Evolutionary conservation across 2,329 filamentous ascomycete species (phyloP), one percentile per base, ranked within the genome.

Genomic region (Lachnellula arida): DNA sequence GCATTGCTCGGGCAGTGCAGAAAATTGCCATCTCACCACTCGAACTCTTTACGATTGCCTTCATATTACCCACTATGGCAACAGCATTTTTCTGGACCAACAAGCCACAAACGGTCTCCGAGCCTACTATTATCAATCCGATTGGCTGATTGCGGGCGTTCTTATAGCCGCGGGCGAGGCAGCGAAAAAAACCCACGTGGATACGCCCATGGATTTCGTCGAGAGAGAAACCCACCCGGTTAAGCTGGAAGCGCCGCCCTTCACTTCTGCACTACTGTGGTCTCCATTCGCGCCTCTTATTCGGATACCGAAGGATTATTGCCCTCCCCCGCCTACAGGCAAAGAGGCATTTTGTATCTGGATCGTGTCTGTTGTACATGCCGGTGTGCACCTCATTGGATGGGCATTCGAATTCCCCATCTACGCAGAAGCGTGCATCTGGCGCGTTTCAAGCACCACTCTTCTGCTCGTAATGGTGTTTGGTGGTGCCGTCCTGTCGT

Each of bases 31-130:
- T 59, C 23, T 55, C 53, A 7, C 49, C 56, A 4, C 46, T 62
- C 14, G 56, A 61, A 39, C 49, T 62, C 14, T 59, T 57, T 46
- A 59, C 58, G 5, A 49, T 62, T 12, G 58, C 56, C 17, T 59
- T 61, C 19, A 49, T 57, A 8, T 47, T 62, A 6, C 53, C 56
- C 5, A 57, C 54, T 7, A 22, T 57, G 7, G 49, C 54, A 42
- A 48, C 60, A 8, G 49, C 46, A n/a, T 61, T 49, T 40, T 60
- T 61, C 49, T 61, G 56, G 60, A 48, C 39, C 39, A 51, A 54
- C 9, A 62, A 61, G 51, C 60, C 58, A 8, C 49, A 60, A 48
- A 42, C 58, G 15, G 56, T 56, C 34, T 46, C 49, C 17, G 51
- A 48, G 46, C 56, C 46, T 5, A 50, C 43, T 6, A 19, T 51